phyloP scores from a whole-genome alignment of 2,329 filamentous ascomycete genomes.

The Acarospora socialis region DNA sequence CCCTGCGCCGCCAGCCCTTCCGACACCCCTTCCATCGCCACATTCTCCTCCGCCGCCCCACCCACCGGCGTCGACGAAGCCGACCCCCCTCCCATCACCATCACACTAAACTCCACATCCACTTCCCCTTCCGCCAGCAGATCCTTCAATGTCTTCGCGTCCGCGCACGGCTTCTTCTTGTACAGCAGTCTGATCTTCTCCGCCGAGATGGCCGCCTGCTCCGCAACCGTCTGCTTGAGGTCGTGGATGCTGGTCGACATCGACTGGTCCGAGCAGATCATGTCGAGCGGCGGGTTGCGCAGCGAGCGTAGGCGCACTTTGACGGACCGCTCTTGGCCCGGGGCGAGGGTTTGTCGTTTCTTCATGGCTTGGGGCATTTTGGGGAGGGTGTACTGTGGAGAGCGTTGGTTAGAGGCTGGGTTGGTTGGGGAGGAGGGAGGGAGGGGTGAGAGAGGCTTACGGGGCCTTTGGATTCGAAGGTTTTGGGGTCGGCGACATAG shows the following conservation, averaged over 20 bases:
- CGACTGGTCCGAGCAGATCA: slow-evolving; percentile 49
- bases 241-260: slow-evolving; percentile 62
- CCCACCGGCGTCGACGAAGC: slow-evolving; percentile 24
- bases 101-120: slow-evolving; percentile 64
- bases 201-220: slow-evolving; percentile 39
- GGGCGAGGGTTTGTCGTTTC: slow-evolving; percentile 31
- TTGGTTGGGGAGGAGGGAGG: not conserved
- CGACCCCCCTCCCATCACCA: slow-evolving; percentile 65
- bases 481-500: slow-evolving; percentile 74
- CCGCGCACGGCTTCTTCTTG: slow-evolving; percentile 72
- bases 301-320: too few relatives aligned
- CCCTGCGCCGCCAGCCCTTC: slow-evolving; percentile 36
- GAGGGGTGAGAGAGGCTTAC: slow-evolving; percentile 38
- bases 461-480: slow-evolving; percentile 59
- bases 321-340: slow-evolving; percentile 38
- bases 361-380: slow-evolving; percentile 47
- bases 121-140: slow-evolving; percentile 44
- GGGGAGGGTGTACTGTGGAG: slow-evolving; percentile 31
- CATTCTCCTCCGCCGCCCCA: slow-evolving; percentile 28
- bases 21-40: slow-evolving; percentile 17
- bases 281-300: slow-evolving; percentile 56
- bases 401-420: not conserved
- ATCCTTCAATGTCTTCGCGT: slow-evolving; percentile 65
- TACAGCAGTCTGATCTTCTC: slow-evolving; percentile 75
- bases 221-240: slow-evolving; percentile 56